These are phyloP conservation scores for Tremellales sp. DNA, from an alignment of 1,284 basidiomycete genomes.

Conservation along the genomic window DNA sequence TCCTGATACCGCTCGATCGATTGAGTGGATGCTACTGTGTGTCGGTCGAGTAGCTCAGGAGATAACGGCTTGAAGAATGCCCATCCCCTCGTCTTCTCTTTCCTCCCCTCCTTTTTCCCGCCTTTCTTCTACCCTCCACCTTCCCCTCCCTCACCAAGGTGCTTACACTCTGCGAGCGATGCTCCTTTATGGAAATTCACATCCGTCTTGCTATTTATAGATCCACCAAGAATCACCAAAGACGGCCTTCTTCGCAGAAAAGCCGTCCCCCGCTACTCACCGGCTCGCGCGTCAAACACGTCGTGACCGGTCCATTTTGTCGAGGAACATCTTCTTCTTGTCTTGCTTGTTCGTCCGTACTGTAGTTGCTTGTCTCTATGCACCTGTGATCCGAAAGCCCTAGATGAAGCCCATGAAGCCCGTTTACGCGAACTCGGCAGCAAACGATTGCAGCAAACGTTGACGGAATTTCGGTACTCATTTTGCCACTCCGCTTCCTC, in stretches of 20 bases:
- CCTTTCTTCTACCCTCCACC: conserved; percentile 6
- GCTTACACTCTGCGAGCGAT: conserved; percentile 49
- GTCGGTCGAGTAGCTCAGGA: no score
- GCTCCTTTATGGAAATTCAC: conserved; percentile 34
- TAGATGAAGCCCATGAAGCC: no score
- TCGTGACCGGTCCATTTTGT: conserved; percentile 32
- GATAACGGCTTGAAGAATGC: background rate
- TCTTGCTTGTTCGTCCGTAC: conserved; percentile 2
- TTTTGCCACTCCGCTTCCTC: no score
- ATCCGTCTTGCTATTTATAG: conserved; percentile 46
- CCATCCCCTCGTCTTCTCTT: background rate
- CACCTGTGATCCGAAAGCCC: no score
- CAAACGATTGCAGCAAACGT: no score
- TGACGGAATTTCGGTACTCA: no score
- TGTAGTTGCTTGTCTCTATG: no score
- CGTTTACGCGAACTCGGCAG: no score
- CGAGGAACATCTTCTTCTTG: conserved; percentile 18
- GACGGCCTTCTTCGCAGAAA: conserved; percentile 24
- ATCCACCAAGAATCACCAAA: conserved; percentile 38
- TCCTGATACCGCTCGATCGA: background rate
- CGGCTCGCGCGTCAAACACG: conserved; percentile 24
- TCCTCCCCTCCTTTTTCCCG: background rate
- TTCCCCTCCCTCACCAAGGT: conserved; percentile 23
- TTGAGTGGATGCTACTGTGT: background rate
- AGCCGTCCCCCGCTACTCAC: conserved; percentile 42